Percentiles rank a stretch among this genome's conserved stretches.
phyloP scores from a whole-genome alignment of 139 green algal species.

The Volvox africanus region DNA sequence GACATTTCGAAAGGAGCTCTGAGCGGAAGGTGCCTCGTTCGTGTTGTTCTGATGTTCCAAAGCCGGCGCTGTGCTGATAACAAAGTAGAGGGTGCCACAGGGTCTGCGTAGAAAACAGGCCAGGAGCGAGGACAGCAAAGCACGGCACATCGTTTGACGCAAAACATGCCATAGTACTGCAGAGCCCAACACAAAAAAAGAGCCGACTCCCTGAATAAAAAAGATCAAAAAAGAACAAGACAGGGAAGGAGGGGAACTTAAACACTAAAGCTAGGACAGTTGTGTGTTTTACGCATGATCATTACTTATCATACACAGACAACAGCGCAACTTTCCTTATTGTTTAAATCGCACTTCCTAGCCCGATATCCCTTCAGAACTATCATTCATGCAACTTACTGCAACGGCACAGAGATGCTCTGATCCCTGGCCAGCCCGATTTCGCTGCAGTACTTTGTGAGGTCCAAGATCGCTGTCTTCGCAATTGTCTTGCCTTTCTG shows the following conservation, averaged over 20 bases:
- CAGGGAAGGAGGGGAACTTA: background rate
- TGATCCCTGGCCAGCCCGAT: conserved; percentile 4
- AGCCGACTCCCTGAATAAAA: too few relatives aligned
- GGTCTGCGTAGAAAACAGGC: conserved; percentile 7
- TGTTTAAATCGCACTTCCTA: too few relatives aligned
- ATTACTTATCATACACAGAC: too few relatives aligned
- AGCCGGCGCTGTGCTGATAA: conserved; percentile 11
- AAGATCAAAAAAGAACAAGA: background rate
- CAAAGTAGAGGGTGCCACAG: conserved; percentile 21
- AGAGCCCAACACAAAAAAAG: too few relatives aligned
- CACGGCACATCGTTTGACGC: too few relatives aligned
- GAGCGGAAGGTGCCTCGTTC: background rate
- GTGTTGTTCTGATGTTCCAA: background rate
- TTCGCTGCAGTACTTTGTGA: conserved; percentile 43
- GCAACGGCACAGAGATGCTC: background rate
- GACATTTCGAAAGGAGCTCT: background rate
- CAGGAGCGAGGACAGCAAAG: background rate
- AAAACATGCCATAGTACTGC: too few relatives aligned
- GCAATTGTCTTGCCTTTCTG: conserved; percentile 38
- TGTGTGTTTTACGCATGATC: too few relatives aligned
- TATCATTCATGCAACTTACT: conserved; percentile 1
- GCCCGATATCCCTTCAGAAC: too few relatives aligned
- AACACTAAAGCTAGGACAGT: background rate
- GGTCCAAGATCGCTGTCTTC: conserved; percentile 30
- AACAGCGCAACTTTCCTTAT: too few relatives aligned